phyloP scores from a whole-genome alignment of 352 stramenopile genomes.

The Globisporangium alternatum region DNA sequence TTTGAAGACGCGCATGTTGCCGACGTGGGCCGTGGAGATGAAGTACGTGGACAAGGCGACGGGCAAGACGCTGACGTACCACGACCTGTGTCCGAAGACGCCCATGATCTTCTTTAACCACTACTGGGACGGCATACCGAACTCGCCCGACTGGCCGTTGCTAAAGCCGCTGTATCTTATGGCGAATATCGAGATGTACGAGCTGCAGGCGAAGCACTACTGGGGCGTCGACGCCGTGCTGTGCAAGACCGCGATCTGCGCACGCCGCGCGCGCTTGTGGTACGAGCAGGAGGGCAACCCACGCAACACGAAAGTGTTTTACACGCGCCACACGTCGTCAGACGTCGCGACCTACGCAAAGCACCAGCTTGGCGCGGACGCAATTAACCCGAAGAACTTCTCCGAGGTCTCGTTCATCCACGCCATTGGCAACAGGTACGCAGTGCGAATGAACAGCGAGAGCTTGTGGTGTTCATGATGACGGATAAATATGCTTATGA shows the following conservation, averaged over 20 bases:
- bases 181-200: conserved; percentile 63
- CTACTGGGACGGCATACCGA: conserved; percentile 27
- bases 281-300: conserved; percentile 59
- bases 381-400: conserved; percentile 31
- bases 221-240: conserved; percentile 43
- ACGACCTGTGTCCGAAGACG: conserved; percentile 28
- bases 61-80: conserved; percentile 21
- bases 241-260: conserved; percentile 50
- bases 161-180: conserved; percentile 47
- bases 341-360: conserved; percentile 37
- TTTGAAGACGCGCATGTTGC: conserved; percentile 4
- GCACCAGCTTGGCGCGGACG: conserved; percentile 21
- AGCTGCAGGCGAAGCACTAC: conserved; percentile 39
- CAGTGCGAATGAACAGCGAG: neutral
- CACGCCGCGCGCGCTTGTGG: conserved; percentile 39
- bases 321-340: conserved; percentile 57
- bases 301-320: conserved; percentile 45
- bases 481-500: neutral
- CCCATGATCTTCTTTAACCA: conserved; percentile 28
- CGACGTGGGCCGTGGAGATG: conserved; percentile 1
- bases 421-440: conserved; percentile 25
- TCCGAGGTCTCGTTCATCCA: conserved; percentile 27
- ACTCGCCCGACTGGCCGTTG: conserved; percentile 28
- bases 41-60: conserved; percentile 9
- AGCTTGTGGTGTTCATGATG: neutral